Base-by-base conservation (phyloP, 2,329 filamentous ascomycete species). In the Phyllosticta citriasiana region DNA sequence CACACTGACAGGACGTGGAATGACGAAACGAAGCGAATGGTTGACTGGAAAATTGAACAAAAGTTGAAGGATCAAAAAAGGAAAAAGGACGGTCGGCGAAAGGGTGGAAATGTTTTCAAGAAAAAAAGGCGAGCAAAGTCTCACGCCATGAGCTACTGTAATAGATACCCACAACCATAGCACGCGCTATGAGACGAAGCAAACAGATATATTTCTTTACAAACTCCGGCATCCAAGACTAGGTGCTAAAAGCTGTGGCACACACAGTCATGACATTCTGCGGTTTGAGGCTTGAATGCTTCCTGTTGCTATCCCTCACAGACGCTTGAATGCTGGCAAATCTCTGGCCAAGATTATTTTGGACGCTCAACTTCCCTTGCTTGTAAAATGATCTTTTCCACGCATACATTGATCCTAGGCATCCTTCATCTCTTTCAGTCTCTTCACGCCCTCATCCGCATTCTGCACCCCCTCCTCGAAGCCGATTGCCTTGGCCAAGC, bases 401-500 rank as follows among this genome's bases (percentile, higher is more conserved):
- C 19, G 19, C 19, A 22, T 22, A 22, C 19, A 22, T 22, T 22
- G 19, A 30, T 0, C 4, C 4, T 30, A 30, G 7, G 27, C 40
- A 5, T 60, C 58, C n/a, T 62, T 51, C 19, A 50, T 58, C n/a
- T 55, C 59, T 16, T 63, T 59, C 26, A 76, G 57, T 57, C 77
- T 70, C 66, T 67, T 73, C 51, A 80, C 59, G 4, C 75, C 74
- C 8, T 72, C 73, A 57, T 68, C 71, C 14, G 77, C 75, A 57
- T 76, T 75, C 56, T 72, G 69, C 52, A 74, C 67, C 0, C 79
- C 79, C 54, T 81, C 77, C 3, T 70, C 63, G 64, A 80, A 81
- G 4, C 77, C 76, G 40, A 83, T 69, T 3, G 73, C 74, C 63
- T 77, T 76, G 2, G 79, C 76, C 40, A 93, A 72, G 22, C 79